phyloP scores from a whole-genome alignment of 2,329 filamentous ascomycete genomes.

The Aspergillus quadricinctus region DNA sequence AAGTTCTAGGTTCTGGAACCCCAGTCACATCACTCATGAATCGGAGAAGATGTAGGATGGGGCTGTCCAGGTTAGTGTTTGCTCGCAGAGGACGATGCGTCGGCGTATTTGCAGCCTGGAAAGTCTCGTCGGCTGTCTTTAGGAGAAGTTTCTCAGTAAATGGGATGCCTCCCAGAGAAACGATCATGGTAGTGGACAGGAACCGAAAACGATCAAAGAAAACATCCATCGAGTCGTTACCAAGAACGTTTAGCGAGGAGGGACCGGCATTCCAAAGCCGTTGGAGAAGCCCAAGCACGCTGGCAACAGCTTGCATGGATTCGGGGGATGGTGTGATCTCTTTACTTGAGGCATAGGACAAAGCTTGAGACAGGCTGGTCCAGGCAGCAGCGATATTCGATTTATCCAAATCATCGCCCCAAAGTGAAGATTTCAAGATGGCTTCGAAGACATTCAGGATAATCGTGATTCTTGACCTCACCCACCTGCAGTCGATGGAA shows the following conservation, averaged over 20 bases:
- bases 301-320: slow-evolving; percentile 72
- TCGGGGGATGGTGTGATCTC: slow-evolving; percentile 87
- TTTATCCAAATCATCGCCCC: slow-evolving; percentile 40
- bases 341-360: slow-evolving; percentile 66
- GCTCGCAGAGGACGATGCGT: slow-evolving; percentile 26
- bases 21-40: slow-evolving; percentile 24
- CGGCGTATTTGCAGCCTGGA: slow-evolving; percentile 42
- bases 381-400: slow-evolving; percentile 55
- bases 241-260: slow-evolving; percentile 29
- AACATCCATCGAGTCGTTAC: slow-evolving; percentile 23
- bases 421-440: slow-evolving; percentile 49
- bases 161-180: slow-evolving; percentile 46
- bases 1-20: slow-evolving; percentile 15
- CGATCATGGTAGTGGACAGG: slow-evolving; percentile 48
- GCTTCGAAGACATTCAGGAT: slow-evolving; percentile 61
- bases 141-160: slow-evolving; percentile 49
- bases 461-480: slow-evolving; percentile 64
- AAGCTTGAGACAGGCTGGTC: slow-evolving; percentile 54
- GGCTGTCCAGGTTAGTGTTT: slow-evolving; percentile 29
- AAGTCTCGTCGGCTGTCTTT: slow-evolving; percentile 53
- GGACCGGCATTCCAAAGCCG: slow-evolving; percentile 62
- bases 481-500: slow-evolving; percentile 78
- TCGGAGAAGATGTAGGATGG: slow-evolving; percentile 38
- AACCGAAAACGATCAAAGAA: slow-evolving; percentile 50
- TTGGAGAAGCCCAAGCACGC: slow-evolving; percentile 64